A percentile compares a stretch with the other conserved stretches of the same genome.
These are phyloP conservation scores for Decorospora gaudefroyi DNA, from an alignment of 2,329 filamentous ascomycete genomes.

Conservation along the genomic window DNA sequence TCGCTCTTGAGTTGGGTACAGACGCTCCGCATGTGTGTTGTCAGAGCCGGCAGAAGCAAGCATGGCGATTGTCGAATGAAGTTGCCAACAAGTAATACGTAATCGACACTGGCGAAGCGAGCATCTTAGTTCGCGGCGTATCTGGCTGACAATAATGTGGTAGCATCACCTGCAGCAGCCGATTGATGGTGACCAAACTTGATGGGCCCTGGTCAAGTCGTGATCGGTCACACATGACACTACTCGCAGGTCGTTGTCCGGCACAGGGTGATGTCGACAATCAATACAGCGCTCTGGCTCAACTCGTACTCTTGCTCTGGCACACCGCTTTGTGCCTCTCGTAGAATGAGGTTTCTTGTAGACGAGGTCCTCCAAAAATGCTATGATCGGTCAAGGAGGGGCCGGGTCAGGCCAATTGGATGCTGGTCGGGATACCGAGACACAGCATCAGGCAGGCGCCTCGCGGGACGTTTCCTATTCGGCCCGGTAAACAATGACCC, in stretches of 20 bases:
- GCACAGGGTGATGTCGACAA: slow-evolving; percentile 2
- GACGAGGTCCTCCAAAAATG: slow-evolving; percentile 4
- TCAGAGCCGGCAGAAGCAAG: too few relatives aligned
- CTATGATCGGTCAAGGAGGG: slow-evolving; percentile 10
- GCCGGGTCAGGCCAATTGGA: slow-evolving; percentile 6
- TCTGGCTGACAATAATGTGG: slow-evolving; percentile 1
- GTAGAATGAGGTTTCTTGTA: slow-evolving; percentile 7
- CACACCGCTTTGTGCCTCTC: slow-evolving; percentile 7
- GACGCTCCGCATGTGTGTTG: not conserved
- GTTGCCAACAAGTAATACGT: slow-evolving; percentile 3
- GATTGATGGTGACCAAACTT: slow-evolving; percentile 8
- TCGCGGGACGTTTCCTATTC: slow-evolving; percentile 11
- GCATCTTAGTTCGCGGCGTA: slow-evolving; percentile 7
- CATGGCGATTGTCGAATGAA: not conserved
- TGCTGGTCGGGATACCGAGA: slow-evolving; percentile 6
- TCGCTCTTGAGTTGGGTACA: slow-evolving; percentile 2
- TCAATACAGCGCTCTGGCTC: slow-evolving; percentile 1
- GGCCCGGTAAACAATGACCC: slow-evolving; percentile 9
- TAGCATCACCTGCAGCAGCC: slow-evolving; percentile 12
- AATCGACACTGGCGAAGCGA: slow-evolving; percentile 1
- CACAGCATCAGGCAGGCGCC: slow-evolving; percentile 2
- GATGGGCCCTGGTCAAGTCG: slow-evolving; percentile 6
- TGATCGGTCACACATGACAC: slow-evolving; percentile 4
- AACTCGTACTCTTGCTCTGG: slow-evolving; percentile 2
- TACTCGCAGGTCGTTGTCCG: not conserved